Base-by-base conservation (phyloP, 192 early-diverging fungal genomes). In the Entomortierella lignicola region DNA sequence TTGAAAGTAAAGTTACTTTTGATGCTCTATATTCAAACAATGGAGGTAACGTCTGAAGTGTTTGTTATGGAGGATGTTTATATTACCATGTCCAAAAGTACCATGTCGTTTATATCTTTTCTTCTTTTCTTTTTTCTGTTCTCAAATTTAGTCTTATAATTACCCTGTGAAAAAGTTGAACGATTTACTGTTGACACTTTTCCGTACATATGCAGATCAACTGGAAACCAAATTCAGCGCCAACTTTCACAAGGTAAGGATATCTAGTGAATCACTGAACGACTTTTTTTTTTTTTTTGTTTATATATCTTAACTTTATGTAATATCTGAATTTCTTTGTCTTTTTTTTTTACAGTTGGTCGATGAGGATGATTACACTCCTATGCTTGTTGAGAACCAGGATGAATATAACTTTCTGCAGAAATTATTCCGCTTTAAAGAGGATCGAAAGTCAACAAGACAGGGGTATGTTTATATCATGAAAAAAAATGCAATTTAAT, bases 31-130 rank as follows among this genome's bases (percentile, higher is more conserved):
- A 97, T 97, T 21, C 91, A 97, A 55, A 97, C 95, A 17, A 85
- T 99, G 83, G 95, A 97, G 82, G 92, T 92, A 85, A n/a, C n/a
- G n/a, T n/a, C n/a, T n/a, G n/a, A n/a, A n/a, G n/a, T 25, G 54
- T 37, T 37, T 26, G 26, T 29, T 8, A 8, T 55, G 21, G n/a
- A n/a, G n/a, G n/a, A n/a, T n/a, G n/a, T n/a, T n/a, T n/a, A n/a
- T n/a, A n/a, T 58, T 29, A 32, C 32, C 30, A 17, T 47, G 15
- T 15, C 12, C n/a, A n/a, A n/a, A n/a, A n/a, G n/a, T n/a, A n/a
- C n/a, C n/a, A n/a, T n/a, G 20, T 12, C 15, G 43, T 30, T 47
- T 23, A n/a, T 15, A 11, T 44, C 18, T 59, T 55, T 11, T 37
- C 32, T 23, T 39, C 37, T 13, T 25, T 43, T 8, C 21, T 42